Base-by-base conservation (phyloP, 1,284 basidiomycete genomes). In the Fereydounia khargensis region DNA sequence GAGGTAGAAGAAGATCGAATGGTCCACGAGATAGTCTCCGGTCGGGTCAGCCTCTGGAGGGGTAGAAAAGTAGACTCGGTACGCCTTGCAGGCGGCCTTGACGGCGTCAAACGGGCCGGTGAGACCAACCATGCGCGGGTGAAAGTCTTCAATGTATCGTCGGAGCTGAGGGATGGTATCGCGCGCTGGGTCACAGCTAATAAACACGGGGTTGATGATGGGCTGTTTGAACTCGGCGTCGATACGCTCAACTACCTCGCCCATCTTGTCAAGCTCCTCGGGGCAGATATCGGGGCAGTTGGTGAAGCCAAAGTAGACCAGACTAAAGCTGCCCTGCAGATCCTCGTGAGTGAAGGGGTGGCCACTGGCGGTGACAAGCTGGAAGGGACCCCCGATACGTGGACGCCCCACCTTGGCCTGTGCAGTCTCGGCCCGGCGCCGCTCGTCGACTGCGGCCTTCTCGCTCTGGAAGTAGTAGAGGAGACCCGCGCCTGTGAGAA, bases 181-280 rank as follows among this genome's bases (percentile, higher is more conserved):
- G 32, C 94, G 84, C 7, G 91, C 91, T 6, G 94, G 95, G 79
- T 98, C 94, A 47, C 95, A 94, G 13, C 89, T 89, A 71, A 98
- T 85, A 79, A 98, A 98, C 34, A 98, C 80, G 3, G 94, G 92
- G 41, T 74, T 72, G 51, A 75, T 69, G 41, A 72, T 45, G 41
- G 55, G 43, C 17, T 60, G 84, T 79, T 48, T 51, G 23, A 62
- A 52, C 31, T 50, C 39, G 9, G 42, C 62, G 86, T 89, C 85
- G 48, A 90, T 80, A 35, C 81, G 79, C 31, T 87, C 81, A 24
- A 97, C 82, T n/a, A 92, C 86, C 1, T 79, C 81, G 17, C 86
- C 85, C 82, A 97, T 86, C 80, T 98, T 98, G 81, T 98, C 94
- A 23, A 99, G 81, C 78, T 98, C 94, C 56, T 95, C 90, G 2